A percentile compares a stretch with the other conserved stretches of the same genome.
Evolutionary conservation across 208 protist species (phyloP).

Genomic region (Wallacemonas rigidus): DNA sequence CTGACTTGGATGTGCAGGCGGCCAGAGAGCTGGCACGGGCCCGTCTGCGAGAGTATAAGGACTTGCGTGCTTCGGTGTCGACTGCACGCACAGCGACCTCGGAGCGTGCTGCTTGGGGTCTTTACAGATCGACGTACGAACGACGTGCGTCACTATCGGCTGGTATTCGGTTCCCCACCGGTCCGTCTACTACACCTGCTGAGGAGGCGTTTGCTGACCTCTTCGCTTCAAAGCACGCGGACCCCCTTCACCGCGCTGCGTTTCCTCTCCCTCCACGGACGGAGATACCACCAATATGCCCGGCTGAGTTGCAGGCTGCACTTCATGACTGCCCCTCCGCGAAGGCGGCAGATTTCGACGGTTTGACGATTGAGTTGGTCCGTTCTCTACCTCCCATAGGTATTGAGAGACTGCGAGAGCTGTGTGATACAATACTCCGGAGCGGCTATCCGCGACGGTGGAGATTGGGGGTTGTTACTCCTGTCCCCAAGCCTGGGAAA

Average conservation of each 20-base stretch:
- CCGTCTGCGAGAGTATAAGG: conserved; percentile 1
- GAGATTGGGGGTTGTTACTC: conserved; percentile 1
- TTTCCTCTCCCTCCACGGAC: background rate
- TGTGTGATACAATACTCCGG: conserved; percentile 1
- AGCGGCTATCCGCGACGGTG: background rate
- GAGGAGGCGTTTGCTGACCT: background rate
- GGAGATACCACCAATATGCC: background rate
- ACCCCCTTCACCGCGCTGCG: background rate
- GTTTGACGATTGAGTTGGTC: conserved; percentile 1
- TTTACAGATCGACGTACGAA: background rate
- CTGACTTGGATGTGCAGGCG: background rate
- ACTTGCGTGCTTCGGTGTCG: conserved; percentile 1
- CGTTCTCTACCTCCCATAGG: background rate
- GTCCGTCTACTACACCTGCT: background rate
- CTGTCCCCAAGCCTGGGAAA: background rate
- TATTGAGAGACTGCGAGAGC: background rate
- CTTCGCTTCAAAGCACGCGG: conserved; percentile 4
- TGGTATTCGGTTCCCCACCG: background rate
- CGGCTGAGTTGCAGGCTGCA: background rate
- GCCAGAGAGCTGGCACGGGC: background rate
- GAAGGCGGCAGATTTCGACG: conserved; percentile 4
- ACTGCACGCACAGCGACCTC: background rate
- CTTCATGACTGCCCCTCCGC: background rate
- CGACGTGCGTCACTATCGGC: background rate
- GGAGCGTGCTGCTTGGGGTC: background rate